phyloP scores from a whole-genome alignment of 2,329 filamentous ascomycete species.

The Microdochium nivale region DNA sequence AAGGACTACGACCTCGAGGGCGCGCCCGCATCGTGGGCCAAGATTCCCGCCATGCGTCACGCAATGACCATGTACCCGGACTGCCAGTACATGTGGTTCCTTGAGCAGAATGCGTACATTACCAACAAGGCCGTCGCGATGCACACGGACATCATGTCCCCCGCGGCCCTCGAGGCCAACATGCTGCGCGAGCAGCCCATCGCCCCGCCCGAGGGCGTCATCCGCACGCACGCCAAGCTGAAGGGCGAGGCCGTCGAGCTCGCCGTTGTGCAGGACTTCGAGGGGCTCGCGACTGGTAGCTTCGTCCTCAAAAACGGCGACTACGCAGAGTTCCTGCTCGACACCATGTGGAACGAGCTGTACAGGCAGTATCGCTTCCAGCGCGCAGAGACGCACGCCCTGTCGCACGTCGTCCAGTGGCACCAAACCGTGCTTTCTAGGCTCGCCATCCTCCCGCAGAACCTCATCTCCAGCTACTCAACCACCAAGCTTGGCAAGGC shows the following conservation, averaged over 20 bases:
- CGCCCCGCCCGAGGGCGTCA: conserved; percentile 92
- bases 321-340: conserved; percentile 87
- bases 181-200: conserved; percentile 84
- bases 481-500: conserved; percentile 44
- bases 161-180: conserved; percentile 57
- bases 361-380: conserved; percentile 95
- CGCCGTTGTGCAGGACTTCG: conserved; percentile 74
- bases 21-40: conserved; percentile 58
- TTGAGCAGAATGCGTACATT: conserved; percentile 78
- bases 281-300: conserved; percentile 68
- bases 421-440: conserved; percentile 92
- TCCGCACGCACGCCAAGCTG: conserved; percentile 85
- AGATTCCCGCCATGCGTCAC: conserved; percentile 80
- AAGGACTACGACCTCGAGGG: conserved; percentile 64
- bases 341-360: conserved; percentile 92
- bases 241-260: conserved; percentile 70
- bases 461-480: conserved; percentile 72
- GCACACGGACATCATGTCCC: conserved; percentile 61
- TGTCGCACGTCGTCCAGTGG: conserved; percentile 93
- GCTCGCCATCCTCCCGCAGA: conserved; percentile 82
- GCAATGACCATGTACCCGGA: conserved; percentile 74
- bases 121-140: conserved; percentile 71
- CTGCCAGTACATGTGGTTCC: conserved; percentile 75
- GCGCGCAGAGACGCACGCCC: conserved; percentile 83
- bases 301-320: conserved; percentile 76